Base-by-base conservation (phyloP, 768 basidiomycete genomes). In the Mrakia gelida region DNA sequence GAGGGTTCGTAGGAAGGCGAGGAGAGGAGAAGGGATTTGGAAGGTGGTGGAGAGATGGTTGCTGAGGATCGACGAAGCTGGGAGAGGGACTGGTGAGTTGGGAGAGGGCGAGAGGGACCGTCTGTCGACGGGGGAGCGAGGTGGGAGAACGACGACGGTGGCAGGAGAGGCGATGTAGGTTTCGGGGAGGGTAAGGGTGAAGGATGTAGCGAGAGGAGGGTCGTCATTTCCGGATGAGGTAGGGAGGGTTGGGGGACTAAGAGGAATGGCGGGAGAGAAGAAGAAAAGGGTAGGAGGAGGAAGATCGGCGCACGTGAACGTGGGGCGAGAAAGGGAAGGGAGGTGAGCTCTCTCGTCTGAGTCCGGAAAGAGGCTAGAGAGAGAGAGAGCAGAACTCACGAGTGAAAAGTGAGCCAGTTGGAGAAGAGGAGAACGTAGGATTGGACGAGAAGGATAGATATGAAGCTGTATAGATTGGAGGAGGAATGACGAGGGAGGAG, bases 101-200 rank as follows among this genome's bases (percentile, higher is more conserved):
- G 34, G 21, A n/a, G 67, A 7, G 38, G 67, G 38, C 41, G 26
- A 6, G 67, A n/a, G 16, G 67, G 67, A 38, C 38, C 67, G 21
- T 41, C 23, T 2, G 67, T 26, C 18, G 38, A 15, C 18, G 65
- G 65, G n/a, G 65, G 65, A 8, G 38, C 65, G 65, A 67, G 21
- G 30, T 30, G 67, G 34, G 67, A 70, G 41, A 70, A 70, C 21
- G 67, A 43, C 67, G 67, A 70, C 38, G 67, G 38, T 26, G 18
- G 26, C 0, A 70, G 38, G 3, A 5, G 30, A 67, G 65, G 30
- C 32, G 67, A 70, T 5, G 67, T 41, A 26, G 67, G 67, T n/a
- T 41, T 6, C 41, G 67, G 34, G 16, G 21, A 41, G 23, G 67
- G 67, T 11, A 70, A 38, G 10, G 38, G 67, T 21, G 67, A 70